These are phyloP conservation scores for Diversispora epigaea DNA, from an alignment of 192 early-diverging fungal species.

Conservation along the genomic window DNA sequence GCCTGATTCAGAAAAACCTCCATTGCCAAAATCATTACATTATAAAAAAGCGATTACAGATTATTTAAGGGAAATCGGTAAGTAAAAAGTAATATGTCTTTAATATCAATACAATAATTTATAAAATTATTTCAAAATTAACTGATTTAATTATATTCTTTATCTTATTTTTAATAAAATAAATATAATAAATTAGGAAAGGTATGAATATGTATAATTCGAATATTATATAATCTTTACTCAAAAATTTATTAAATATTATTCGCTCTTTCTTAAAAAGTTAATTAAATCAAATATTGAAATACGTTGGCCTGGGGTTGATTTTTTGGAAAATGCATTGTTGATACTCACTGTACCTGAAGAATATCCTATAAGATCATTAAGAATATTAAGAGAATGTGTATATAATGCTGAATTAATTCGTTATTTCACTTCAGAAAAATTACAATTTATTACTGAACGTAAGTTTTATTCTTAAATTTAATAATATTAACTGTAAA, in stretches of 20 bases:
- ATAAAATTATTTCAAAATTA: no score
- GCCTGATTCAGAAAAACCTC: slow-evolving; percentile 42
- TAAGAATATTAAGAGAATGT: slow-evolving; percentile 53
- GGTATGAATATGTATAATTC: background rate
- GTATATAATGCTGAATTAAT: slow-evolving; percentile 52
- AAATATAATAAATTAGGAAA: background rate
- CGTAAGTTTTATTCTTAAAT: background rate
- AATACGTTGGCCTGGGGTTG: background rate
- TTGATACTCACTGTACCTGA: slow-evolving; percentile 49
- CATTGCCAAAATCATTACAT: slow-evolving; percentile 46
- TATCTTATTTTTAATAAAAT: no score
- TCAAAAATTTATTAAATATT: no score
- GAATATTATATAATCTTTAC: background rate
- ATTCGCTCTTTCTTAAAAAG: background rate
- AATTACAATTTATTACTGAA: background rate
- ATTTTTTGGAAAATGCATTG: slow-evolving; percentile 4
- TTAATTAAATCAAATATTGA: slow-evolving; percentile 9
- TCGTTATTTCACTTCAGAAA: background rate
- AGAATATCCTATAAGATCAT: slow-evolving; percentile 53
- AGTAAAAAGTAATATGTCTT: no score
- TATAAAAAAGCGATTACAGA: slow-evolving; percentile 53
- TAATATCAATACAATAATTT: no score
- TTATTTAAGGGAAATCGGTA: slow-evolving; percentile 42
- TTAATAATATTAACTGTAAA: no score
- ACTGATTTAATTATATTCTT: no score